These are phyloP conservation scores for Phytophthora hibernalis DNA, from an alignment of 352 stramenopile genomes.

Conservation along the genomic window DNA sequence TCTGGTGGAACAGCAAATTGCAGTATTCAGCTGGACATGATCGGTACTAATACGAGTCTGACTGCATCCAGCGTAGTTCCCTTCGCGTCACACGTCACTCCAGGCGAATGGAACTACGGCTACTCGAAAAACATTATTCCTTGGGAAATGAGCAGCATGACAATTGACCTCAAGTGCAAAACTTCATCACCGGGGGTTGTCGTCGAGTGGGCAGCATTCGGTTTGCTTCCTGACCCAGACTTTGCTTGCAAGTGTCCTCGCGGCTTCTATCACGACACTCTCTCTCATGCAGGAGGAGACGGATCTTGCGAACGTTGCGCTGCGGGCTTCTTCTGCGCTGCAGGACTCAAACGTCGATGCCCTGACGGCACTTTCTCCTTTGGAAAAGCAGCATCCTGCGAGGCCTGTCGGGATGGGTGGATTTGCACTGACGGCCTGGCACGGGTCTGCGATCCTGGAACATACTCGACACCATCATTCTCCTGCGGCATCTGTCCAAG, in stretches of 20 bases:
- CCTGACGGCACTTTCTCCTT: slow-evolving; percentile 65
- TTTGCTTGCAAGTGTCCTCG: slow-evolving; percentile 64
- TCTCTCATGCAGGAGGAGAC: slow-evolving; percentile 2
- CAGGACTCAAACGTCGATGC: slow-evolving; percentile 60
- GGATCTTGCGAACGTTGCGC: slow-evolving; percentile 58
- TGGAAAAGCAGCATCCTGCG: slow-evolving; percentile 56
- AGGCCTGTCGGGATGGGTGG: slow-evolving; percentile 65
- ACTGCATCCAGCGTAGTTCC: slow-evolving; percentile 10
- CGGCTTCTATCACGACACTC: slow-evolving; percentile 59
- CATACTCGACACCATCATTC: slow-evolving; percentile 47
- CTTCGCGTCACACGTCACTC: slow-evolving; percentile 11
- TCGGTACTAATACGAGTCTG: slow-evolving; percentile 34
- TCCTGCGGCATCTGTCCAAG: slow-evolving; percentile 53
- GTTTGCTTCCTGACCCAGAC: slow-evolving; percentile 59
- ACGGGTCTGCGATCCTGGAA: slow-evolving; percentile 61
- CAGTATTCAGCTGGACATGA: slow-evolving; percentile 38
- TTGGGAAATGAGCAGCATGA: slow-evolving; percentile 46
- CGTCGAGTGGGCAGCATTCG: slow-evolving; percentile 62
- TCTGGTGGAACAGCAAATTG: slow-evolving; percentile 23
- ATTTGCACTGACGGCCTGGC: slow-evolving; percentile 66
- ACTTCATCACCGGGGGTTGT: slow-evolving; percentile 33
- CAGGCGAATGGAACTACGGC: slow-evolving; percentile 47
- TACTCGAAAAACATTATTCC: slow-evolving; percentile 42
- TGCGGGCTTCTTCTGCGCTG: slow-evolving; percentile 63
- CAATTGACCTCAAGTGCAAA: slow-evolving; percentile 52